Evolutionary conservation across 2,329 filamentous ascomycete genomes (phyloP), one percentile per base, ranked within the genome.

Genomic region (Helicocarpus griseus): DNA sequence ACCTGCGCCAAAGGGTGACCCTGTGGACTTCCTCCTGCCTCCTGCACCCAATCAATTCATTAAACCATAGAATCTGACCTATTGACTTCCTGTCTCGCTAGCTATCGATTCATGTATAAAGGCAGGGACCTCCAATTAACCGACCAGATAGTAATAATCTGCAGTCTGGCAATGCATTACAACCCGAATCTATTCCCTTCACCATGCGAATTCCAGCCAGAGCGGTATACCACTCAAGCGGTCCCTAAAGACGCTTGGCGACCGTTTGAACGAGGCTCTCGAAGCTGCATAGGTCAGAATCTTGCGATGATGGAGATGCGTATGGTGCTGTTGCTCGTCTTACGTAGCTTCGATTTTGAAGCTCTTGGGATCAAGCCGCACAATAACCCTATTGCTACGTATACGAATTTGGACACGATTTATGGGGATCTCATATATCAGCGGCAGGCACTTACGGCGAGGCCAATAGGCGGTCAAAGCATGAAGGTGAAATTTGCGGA

Each of bases 201-300:
- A 4, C 45, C 54, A 4, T 26, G n/a, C 19, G 41, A 55, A 4
- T 73, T 71, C 52, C 51, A 65, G 9, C 69, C 69, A 0, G 62
- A 70, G 29, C 66, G 70, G 24, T 49, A 26, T 35, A 29, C 26
- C 9, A 39, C 47, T 14, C 71, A 65, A 61, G 52, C 71, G 7
- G 58, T 58, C 6, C 53, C 54, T 13, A 50, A 52, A 5, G 67
- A 67, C 44, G 75, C 74, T 1, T 77, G 69, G 68, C 64, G 75
- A 14, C 67, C 73, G 0, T 78, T 78, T 58, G 73, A 74, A 53
- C 69, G 71, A 39, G 75, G 75, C 0, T 66, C 69, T 1, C 62
- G 76, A 7, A 73, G 70, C 26, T 78, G 76, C 54, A 68, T 78
- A 21, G 76, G 76, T 3, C 72, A 77, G 53, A 69, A 73, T 44